Evolutionary conservation across 768 basidiomycete genomes (phyloP).

Genomic region (Tremella yokohamensis): DNA sequence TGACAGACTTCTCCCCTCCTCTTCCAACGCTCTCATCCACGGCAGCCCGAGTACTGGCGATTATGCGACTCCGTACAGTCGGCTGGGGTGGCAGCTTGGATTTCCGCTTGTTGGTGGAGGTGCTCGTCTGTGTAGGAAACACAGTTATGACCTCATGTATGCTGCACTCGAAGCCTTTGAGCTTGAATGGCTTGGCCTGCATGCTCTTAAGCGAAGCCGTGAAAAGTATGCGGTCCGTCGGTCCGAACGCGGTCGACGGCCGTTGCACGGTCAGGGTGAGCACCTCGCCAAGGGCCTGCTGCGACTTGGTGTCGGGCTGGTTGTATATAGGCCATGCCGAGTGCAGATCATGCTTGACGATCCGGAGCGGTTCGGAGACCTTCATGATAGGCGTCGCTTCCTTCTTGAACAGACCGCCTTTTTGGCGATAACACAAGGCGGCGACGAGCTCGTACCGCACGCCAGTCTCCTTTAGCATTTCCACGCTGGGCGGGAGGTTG

Average conservation of each 20-base stretch:
- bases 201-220: slow-evolving; percentile 71
- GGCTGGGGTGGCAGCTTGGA: slow-evolving; percentile 53
- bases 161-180: slow-evolving; percentile 78
- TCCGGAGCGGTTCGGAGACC: slow-evolving; percentile 68
- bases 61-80: slow-evolving; percentile 66
- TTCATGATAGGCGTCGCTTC: slow-evolving; percentile 68
- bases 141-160: slow-evolving; percentile 74
- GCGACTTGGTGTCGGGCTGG: slow-evolving; percentile 29
- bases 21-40: slow-evolving; percentile 70
- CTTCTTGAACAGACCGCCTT: slow-evolving; percentile 78
- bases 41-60: slow-evolving; percentile 47
- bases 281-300: slow-evolving; percentile 61
- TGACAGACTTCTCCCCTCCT: slow-evolving; percentile 68
- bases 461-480: slow-evolving; percentile 67
- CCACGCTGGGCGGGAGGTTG: slow-evolving; percentile 79
- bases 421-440: slow-evolving; percentile 77
- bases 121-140: slow-evolving; percentile 56
- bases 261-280: slow-evolving; percentile 74
- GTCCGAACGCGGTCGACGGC: slow-evolving; percentile 73
- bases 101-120: slow-evolving; percentile 34
- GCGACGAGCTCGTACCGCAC: slow-evolving; percentile 88
- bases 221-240: slow-evolving; percentile 73
- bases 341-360: slow-evolving; percentile 91
- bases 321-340: slow-evolving; percentile 82
- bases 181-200: slow-evolving; percentile 62